Evolutionary conservation across 2,329 filamentous ascomycete species (phyloP).

Genomic region (Paecilomyces sp.): DNA sequence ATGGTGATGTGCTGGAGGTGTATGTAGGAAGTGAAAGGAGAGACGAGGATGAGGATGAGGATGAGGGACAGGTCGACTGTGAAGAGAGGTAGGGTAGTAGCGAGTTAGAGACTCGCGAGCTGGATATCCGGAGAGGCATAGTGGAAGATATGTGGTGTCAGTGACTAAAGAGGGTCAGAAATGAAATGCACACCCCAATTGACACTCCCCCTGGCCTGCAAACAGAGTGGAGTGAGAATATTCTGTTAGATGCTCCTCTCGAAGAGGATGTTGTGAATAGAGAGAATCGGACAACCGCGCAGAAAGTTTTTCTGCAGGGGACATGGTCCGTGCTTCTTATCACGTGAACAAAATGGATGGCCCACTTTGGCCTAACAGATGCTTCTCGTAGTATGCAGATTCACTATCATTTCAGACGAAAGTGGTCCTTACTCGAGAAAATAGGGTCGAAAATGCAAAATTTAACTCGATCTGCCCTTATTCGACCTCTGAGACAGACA

Average conservation of each 20-base stretch:
- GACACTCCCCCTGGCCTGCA: neutral
- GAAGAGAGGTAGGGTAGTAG: conserved; percentile 25
- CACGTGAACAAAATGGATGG: conserved; percentile 3
- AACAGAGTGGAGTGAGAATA: neutral
- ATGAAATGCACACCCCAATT: neutral
- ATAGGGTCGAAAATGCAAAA: too few relatives aligned
- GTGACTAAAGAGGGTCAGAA: neutral
- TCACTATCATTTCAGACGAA: too few relatives aligned
- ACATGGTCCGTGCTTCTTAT: neutral
- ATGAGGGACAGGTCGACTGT: conserved; percentile 13
- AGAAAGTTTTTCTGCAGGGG: conserved; percentile 6
- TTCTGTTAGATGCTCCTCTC: neutral
- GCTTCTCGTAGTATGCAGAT: too few relatives aligned
- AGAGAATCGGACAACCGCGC: neutral
- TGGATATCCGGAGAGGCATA: conserved; percentile 36
- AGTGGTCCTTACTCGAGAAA: too few relatives aligned
- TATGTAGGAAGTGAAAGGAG: conserved; percentile 4
- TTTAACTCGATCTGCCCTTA: too few relatives aligned
- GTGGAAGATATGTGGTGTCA: conserved; percentile 9
- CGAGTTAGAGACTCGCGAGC: conserved; percentile 25
- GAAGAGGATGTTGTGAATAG: conserved; percentile 1
- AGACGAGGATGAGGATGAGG: conserved; percentile 13
- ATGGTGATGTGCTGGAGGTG: conserved; percentile 11
- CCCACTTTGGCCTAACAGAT: neutral
- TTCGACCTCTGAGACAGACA: too few relatives aligned